These are phyloP conservation scores for Penicillium griseofulvum DNA, from an alignment of 2,329 filamentous ascomycete genomes.

Conservation along the genomic window DNA sequence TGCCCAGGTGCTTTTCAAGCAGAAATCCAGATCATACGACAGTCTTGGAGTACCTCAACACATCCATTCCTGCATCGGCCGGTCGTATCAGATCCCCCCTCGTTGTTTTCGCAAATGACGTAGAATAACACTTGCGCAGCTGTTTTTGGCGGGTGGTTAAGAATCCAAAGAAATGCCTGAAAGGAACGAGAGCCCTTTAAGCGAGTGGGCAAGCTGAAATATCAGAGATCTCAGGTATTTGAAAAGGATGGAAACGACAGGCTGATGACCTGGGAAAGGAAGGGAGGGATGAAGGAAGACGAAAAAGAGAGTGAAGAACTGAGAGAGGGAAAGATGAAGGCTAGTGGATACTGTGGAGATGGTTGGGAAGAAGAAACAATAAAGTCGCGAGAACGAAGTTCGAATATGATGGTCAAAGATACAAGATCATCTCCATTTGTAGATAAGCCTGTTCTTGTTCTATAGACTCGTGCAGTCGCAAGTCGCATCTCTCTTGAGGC, in stretches of 20 bases:
- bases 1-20: conserved; percentile 19
- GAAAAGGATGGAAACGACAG: conserved; percentile 13
- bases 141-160: background rate
- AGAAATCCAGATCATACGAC: conserved; percentile 29
- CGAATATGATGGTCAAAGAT: background rate
- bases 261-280: conserved; percentile 16
- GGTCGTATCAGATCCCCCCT: conserved; percentile 23
- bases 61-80: conserved; percentile 37
- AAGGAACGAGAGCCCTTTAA: conserved; percentile 2
- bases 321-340: conserved; percentile 29
- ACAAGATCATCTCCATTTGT: background rate
- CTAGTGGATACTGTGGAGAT: conserved; percentile 34
- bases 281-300: conserved; percentile 16
- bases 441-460: background rate
- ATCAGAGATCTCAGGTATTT: conserved; percentile 1
- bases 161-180: conserved; percentile 1
- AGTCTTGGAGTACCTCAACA: conserved; percentile 31
- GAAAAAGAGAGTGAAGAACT: conserved; percentile 21
- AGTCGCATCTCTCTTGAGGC: conserved; percentile 6
- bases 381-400: background rate
- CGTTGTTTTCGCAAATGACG: conserved; percentile 8
- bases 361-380: conserved; percentile 14
- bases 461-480: background rate
- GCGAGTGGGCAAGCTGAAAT: conserved; percentile 11
- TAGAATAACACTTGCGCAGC: conserved; percentile 10